phyloP scores from a whole-genome alignment of 306 rosid genomes.

The Begonia loranthoides region DNA sequence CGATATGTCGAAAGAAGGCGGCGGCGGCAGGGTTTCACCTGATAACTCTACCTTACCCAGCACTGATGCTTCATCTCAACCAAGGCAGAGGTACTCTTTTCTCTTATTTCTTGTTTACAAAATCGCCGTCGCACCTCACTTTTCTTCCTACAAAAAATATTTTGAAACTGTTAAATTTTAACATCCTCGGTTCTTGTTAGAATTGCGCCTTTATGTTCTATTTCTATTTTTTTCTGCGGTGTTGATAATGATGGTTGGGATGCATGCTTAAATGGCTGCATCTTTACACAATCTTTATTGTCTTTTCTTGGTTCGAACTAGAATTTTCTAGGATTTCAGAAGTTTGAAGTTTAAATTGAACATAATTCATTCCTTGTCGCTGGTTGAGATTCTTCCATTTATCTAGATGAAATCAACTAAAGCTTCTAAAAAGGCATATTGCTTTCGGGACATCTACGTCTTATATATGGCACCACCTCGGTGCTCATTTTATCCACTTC shows the following conservation, averaged over 20 bases:
- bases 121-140: background rate
- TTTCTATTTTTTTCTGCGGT: background rate
- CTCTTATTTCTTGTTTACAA: background rate
- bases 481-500: background rate
- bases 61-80: conserved; percentile 39
- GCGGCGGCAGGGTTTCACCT: conserved; percentile 45
- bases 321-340: too few relatives aligned
- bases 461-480: too few relatives aligned
- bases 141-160: background rate
- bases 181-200: background rate
- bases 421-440: too few relatives aligned
- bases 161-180: background rate
- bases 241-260: background rate
- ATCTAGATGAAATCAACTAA: too few relatives aligned
- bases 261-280: background rate
- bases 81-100: conserved; percentile 52
- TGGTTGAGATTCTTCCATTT: too few relatives aligned
- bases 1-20: conserved; percentile 32
- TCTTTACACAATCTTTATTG: too few relatives aligned
- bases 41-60: conserved; percentile 17
- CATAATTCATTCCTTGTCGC: too few relatives aligned
- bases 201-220: background rate
- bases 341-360: too few relatives aligned
- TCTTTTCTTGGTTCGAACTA: too few relatives aligned
- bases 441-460: background rate